A percentile compares a stretch with the other conserved stretches of the same genome.
Evolutionary conservation across 257 asterid genomes (phyloP).

Genomic region (Perilla frutescens): DNA sequence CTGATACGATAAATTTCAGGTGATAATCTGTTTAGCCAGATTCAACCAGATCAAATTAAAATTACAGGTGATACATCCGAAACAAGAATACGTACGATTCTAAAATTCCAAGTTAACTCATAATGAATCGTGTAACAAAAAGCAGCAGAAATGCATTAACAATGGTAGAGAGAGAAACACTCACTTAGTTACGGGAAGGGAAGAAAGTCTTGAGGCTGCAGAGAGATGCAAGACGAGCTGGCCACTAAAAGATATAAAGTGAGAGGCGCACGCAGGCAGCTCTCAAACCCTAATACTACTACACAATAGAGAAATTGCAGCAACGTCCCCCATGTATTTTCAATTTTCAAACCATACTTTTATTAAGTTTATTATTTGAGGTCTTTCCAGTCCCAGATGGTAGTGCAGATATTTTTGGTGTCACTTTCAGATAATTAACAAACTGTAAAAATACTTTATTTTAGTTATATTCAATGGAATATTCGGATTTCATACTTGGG

Average conservation of each 20-base stretch:
- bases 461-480: neutral
- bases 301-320: neutral
- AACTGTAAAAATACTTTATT: neutral
- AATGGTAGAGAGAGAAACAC: neutral
- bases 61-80: neutral
- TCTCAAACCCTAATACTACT: slow-evolving; percentile 34
- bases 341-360: neutral
- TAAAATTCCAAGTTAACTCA: neutral
- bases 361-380: too few species aligned
- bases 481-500: slow-evolving; percentile 4
- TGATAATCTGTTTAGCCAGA: neutral
- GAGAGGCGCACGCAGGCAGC: neutral
- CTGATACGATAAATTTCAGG: neutral
- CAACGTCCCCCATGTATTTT: neutral
- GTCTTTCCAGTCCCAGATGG: too few species aligned
- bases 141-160: neutral
- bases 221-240: neutral
- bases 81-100: neutral
- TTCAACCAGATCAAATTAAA: slow-evolving; percentile 1
- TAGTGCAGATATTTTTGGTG: too few species aligned
- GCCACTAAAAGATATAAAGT: slow-evolving; percentile 3
- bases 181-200: neutral
- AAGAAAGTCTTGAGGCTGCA: neutral
- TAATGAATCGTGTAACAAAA: neutral
- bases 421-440: neutral